Conservation (phyloP, 805 yeast genomes). For the Starmerella riodocensis region DNA sequence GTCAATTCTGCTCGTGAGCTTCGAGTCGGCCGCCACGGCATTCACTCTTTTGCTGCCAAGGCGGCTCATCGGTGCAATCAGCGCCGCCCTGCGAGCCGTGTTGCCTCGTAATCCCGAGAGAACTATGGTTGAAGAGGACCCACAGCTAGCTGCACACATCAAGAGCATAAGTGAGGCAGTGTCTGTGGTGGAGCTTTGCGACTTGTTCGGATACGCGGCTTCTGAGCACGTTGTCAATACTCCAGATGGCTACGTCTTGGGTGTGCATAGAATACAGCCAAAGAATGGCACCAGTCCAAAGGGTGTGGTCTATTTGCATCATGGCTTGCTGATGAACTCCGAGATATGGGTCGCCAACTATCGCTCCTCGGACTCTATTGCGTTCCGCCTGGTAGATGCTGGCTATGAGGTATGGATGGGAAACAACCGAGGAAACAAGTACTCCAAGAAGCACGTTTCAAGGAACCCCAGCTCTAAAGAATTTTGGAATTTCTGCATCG, state of each 20-base stretch:
- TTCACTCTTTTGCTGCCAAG: slow-evolving; percentile 20
- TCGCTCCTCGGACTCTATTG: slow-evolving; percentile 43
- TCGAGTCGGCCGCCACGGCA: slow-evolving; percentile 19
- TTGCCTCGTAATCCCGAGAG: slow-evolving; percentile 14
- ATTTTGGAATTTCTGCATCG: slow-evolving; percentile 86
- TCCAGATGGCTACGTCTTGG: slow-evolving; percentile 60
- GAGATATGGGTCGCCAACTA: slow-evolving; percentile 60
- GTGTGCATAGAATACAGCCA: slow-evolving; percentile 48
- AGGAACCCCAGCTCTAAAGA: slow-evolving; percentile 32
- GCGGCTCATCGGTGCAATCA: slow-evolving; percentile 13
- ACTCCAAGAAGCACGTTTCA: slow-evolving; percentile 63
- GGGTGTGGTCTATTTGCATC: slow-evolving; percentile 69
- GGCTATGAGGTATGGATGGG: slow-evolving; percentile 96
- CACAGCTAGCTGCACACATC: slow-evolving; percentile 5
- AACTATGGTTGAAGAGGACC: slow-evolving; percentile 8
- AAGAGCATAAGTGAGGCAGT: slow-evolving; percentile 12
- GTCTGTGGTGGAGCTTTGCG: slow-evolving; percentile 50
- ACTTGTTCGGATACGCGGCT: slow-evolving; percentile 50
- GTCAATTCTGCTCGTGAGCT: slow-evolving; percentile 16
- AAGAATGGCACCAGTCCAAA: slow-evolving; percentile 6
- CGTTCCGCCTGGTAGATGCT: slow-evolving; percentile 60
- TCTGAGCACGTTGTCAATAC: slow-evolving; percentile 73
- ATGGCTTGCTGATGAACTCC: slow-evolving; percentile 79
- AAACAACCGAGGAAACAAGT: slow-evolving; percentile 84
- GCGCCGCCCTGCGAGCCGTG: slow-evolving; percentile 6